Evolutionary conservation across 2,329 filamentous ascomycete species (phyloP), one percentile per base, ranked within the genome.

Genomic region (Sordariomycetes sp.): DNA sequence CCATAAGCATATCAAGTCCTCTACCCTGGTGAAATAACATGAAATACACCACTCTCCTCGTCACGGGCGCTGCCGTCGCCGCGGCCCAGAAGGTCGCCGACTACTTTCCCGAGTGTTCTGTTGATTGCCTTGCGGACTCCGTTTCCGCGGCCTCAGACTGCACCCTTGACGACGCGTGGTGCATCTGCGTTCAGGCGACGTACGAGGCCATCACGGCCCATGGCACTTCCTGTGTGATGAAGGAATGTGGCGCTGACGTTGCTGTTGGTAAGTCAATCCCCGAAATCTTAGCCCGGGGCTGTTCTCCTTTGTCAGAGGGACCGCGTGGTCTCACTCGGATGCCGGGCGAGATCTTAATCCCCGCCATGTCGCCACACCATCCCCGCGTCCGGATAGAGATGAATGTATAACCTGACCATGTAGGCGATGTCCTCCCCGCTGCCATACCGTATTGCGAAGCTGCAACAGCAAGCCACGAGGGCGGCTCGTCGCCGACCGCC

Each of bases 391-490:
- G 40, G 4, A 43, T 37, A 37, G 14, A 37, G 35, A 37, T 8
- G 40, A 18, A 43, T 35, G 4, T 8, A 43, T 8, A 18, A 22
- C 4, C 43, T 48, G 6, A 48, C n/a, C 22, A 2, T 4, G 20
- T 55, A 76, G 73, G 65, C 64, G 61, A 74, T 62, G 72, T 75
- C 52, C 66, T 74, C 53, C 71, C 73, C 59, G 72, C 71, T 50
- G 67, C 69, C 25, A 55, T 52, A 12, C 28, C 60, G 25, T 60
- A 57, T 35, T 57, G 53, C 60, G 53, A 52, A 54, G 57, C 60
- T 18, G 58, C 56, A 22, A 24, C 43, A 46, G 59, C 64, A 18
- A 50, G 59, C 53, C n/a, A 59, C 55, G 37, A 51, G 34, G 28
- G 60, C 24, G 59, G 54, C 53, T 50, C 61, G 52, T 40, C 58